Evolutionary conservation across 2,329 filamentous ascomycete species (phyloP), one percentile per base, ranked within the genome.

Genomic region (Fusarium nematophilum): DNA sequence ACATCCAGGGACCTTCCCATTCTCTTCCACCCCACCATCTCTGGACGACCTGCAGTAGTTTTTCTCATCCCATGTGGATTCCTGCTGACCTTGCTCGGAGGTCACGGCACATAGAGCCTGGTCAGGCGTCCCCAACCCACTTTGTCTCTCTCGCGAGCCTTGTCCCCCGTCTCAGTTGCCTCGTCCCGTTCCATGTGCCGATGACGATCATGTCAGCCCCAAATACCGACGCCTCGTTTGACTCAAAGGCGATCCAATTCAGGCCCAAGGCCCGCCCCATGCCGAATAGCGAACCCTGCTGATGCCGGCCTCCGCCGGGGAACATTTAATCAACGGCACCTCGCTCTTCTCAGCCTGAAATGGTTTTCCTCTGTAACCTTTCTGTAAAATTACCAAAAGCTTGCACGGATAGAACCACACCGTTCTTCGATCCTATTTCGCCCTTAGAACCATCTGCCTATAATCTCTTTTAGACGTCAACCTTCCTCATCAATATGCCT

Each of bases 61-160:
- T 30, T 13, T 25, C 47, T 13, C 47, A 52, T 42, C 59, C 45
- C 38, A 52, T 62, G 61, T 57, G 48, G 58, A 40, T 54, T 53
- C 61, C 66, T 61, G 66, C 66, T 69, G 66, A 69, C 65, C 65
- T 54, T 30, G 40, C 30, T 38, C 49, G 46, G 50, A 59, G 56
- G 66, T 68, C 66, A 68, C 66, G 66, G 53, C 56, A 58, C 60
- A 42, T 23, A 33, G 42, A 25, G 53, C 14, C 15, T 43, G 61
- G 56, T 52, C 53, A 63, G 56, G 56, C 64, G 64, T 51, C 48
- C 52, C 21, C 33, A 55, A 14, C 43, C 52, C 52, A 53, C 53
- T 55, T 39, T 27, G 23, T 53, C 21, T 37, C 33, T 23, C 29
- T 27, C 34, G 34, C 25, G 23, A 14, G 18, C n/a, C 37, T 23